Evolutionary conservation across 306 rosid species (phyloP).

Genomic region (Malus sieversii): DNA sequence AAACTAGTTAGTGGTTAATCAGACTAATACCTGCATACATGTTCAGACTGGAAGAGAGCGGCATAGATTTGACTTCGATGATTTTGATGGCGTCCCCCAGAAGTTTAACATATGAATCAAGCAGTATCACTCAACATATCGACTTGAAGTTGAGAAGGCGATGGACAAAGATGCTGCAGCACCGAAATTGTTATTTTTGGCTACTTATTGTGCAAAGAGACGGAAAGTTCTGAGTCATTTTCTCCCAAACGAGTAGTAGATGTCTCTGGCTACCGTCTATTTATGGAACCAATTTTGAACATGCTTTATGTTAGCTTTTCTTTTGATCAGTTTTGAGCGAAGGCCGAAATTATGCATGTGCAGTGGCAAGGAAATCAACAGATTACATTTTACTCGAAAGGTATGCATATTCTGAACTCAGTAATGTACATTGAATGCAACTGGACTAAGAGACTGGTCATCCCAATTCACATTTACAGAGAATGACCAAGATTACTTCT

Average conservation of each 20-base stretch:
- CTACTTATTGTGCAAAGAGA: conserved; percentile 6
- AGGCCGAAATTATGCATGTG: background rate
- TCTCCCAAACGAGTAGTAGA: background rate
- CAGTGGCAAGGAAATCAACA: background rate
- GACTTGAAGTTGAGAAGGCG: conserved; percentile 7
- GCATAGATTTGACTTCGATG: conserved; percentile 66
- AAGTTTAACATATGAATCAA: conserved; percentile 45
- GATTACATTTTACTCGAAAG: background rate
- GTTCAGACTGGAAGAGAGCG: conserved; percentile 74
- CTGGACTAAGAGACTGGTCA: background rate
- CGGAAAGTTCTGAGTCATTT: background rate
- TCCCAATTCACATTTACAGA: conserved; percentile 14
- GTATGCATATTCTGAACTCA: background rate
- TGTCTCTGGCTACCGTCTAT: background rate
- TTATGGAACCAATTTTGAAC: background rate
- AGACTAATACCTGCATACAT: background rate
- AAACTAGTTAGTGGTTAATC: background rate
- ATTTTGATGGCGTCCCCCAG: conserved; percentile 63
- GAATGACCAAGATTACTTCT: background rate
- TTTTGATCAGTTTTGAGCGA: background rate
- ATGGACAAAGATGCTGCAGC: background rate
- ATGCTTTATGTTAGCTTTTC: background rate
- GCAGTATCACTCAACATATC: background rate
- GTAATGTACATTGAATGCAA: background rate
- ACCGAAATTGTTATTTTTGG: background rate